Base-by-base conservation (phyloP, 192 early-diverging fungal species). In the Coemansia sp. region DNA sequence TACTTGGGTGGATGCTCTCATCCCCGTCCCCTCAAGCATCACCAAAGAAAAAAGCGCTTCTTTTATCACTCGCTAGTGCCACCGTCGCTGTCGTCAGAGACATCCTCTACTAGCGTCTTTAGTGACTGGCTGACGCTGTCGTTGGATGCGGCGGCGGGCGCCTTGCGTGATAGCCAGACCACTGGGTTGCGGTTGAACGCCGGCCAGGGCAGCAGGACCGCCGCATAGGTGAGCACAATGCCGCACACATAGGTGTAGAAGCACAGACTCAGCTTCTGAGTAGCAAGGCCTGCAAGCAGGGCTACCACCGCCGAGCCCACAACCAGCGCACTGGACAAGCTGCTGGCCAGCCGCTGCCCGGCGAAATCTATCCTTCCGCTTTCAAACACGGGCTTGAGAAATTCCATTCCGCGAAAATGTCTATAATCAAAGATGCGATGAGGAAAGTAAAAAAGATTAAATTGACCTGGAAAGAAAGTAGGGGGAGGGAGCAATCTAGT, bases 341-440 rank as follows among this genome's bases (percentile, higher is more conserved):
- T 66, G 67, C 65, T 67, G 10, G 74, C 79, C n/a, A 62, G 64
- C 33, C 64, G 23, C 70, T 82, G 79, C 23, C 79, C 79, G n/a
- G 35, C 38, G 56, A 82, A 82, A 65, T 82, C 79, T 59, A 82
- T 82, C 20, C 79, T 55, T 24, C 79, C 79, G 60, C 79, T 70
- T 60, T 76, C 79, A 9, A 73, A 61, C 18, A 76, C 62, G 0
- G 73, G 67, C 66, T 57, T 71, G 18, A 82, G 63, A 66, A 70
- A 50, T 63, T 72, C 74, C 79, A 82, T 76, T 46, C 31, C 9
- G 38, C 38, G n/a, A 10, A 40, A 14, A 40, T 38, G 48, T 28
- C 50, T 35, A 3, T 6, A 11, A 16, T 28, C 21, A 21, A 24
- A 59, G 21, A 61, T 20, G n/a, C 10, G 9, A 16, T 60, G 46